phyloP scores from a whole-genome alignment of 306 rosid species.

The Quercus glauca region DNA sequence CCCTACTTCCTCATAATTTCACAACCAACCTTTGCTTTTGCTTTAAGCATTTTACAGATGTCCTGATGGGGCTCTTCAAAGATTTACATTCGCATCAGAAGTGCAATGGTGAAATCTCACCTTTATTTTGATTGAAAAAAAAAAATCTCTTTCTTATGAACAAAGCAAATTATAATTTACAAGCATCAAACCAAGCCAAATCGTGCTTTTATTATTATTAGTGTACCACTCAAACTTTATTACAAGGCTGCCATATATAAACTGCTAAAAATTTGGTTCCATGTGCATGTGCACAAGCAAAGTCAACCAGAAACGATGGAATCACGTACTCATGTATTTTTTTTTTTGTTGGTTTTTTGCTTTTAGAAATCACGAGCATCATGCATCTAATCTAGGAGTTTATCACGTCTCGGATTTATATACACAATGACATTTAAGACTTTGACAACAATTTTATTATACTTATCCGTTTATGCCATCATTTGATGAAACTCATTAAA shows the following conservation, averaged over 20 bases:
- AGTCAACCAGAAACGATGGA: background rate
- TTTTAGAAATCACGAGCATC: too few species aligned
- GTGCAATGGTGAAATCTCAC: background rate
- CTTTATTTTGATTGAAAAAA: too few species aligned
- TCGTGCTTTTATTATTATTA: background rate
- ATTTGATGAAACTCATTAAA: conserved; percentile 69
- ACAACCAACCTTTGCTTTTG: background rate
- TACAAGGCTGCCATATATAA: background rate
- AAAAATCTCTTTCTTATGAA: background rate
- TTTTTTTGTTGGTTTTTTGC: too few species aligned
- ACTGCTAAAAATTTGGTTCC: background rate
- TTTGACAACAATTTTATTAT: too few species aligned
- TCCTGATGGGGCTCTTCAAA: background rate
- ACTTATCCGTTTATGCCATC: conserved; percentile 39
- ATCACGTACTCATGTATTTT: background rate
- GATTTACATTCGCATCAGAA: background rate
- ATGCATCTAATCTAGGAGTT: too few species aligned
- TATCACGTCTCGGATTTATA: too few species aligned
- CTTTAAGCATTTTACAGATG: background rate
- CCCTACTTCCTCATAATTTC: background rate
- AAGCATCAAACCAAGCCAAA: background rate
- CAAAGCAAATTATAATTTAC: background rate
- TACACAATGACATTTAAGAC: too few species aligned
- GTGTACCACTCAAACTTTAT: background rate
- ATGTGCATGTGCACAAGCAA: background rate